phyloP scores from a whole-genome alignment of 225 moss, liverwort and hornwort genomes.

The Bryum argenteum region DNA sequence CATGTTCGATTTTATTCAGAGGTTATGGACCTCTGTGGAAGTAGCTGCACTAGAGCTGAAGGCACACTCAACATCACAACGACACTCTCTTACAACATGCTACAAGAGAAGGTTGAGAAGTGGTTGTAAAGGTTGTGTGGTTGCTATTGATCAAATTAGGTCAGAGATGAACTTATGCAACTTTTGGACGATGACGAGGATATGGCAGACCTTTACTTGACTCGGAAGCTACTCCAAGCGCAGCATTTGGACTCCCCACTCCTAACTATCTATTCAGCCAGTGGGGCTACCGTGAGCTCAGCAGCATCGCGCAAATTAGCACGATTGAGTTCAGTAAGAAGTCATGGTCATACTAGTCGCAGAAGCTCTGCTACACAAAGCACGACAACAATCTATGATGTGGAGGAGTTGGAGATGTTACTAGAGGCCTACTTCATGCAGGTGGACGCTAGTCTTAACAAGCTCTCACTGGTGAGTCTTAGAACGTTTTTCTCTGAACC shows the following conservation, averaged over 20 bases:
- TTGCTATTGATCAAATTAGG: slow-evolving; percentile 52
- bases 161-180: slow-evolving; percentile 94
- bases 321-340: slow-evolving; percentile 49
- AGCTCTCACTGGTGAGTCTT: slow-evolving; percentile 74
- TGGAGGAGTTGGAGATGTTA: slow-evolving; percentile 97
- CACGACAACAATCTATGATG: slow-evolving; percentile 53
- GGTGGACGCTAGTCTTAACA: slow-evolving; percentile 86
- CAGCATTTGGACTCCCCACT: slow-evolving; percentile 74
- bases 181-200: slow-evolving; percentile 93
- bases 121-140: slow-evolving; percentile 24
- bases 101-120: slow-evolving; percentile 6
- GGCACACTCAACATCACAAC: slow-evolving; percentile 2
- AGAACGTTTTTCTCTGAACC: not conserved
- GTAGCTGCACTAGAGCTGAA: slow-evolving; percentile 23
- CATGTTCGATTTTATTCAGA: slow-evolving; percentile 21
- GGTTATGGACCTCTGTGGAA: slow-evolving; percentile 8
- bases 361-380: slow-evolving; percentile 59
- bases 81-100: slow-evolving; percentile 13
- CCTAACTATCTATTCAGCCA: slow-evolving; percentile 45
- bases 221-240: slow-evolving; percentile 77
- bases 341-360: slow-evolving; percentile 59
- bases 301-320: slow-evolving; percentile 58
- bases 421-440: slow-evolving; percentile 98
- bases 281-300: slow-evolving; percentile 45
- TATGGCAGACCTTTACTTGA: slow-evolving; percentile 93